A percentile compares a stretch with the other conserved stretches of the same genome.
phyloP scores from a whole-genome alignment of 306 rosid genomes.

The Astragalus glycyphyllos region DNA sequence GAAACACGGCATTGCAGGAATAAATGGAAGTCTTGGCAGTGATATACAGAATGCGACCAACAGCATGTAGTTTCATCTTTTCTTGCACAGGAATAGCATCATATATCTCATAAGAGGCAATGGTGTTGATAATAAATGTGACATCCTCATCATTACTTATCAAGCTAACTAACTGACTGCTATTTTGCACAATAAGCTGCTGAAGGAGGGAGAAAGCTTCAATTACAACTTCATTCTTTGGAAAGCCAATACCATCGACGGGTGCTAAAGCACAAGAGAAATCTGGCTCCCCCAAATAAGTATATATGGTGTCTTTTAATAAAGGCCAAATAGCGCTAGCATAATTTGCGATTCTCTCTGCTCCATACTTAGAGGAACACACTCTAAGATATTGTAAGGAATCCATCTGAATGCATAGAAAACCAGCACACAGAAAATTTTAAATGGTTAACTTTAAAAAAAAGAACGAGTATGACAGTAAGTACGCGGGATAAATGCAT shows the following conservation, averaged over 20 bases:
- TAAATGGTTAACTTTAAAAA: background rate
- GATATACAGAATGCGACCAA: slow-evolving; percentile 69
- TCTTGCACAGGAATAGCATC: slow-evolving; percentile 61
- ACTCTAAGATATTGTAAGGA: slow-evolving; percentile 82
- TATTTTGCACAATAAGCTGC: slow-evolving; percentile 67
- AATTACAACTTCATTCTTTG: slow-evolving; percentile 62
- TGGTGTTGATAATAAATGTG: slow-evolving; percentile 56
- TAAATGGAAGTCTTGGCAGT: slow-evolving; percentile 63
- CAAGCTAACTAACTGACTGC: slow-evolving; percentile 57
- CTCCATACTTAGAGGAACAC: slow-evolving; percentile 74
- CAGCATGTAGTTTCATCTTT: slow-evolving; percentile 72
- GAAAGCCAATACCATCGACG: slow-evolving; percentile 61
- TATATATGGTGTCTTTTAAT: slow-evolving; percentile 65
- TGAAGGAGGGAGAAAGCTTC: slow-evolving; percentile 81
- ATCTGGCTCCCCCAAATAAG: slow-evolving; percentile 58
- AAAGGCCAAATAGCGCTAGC: slow-evolving; percentile 70
- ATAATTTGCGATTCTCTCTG: slow-evolving; percentile 80
- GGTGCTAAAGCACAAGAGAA: slow-evolving; percentile 55
- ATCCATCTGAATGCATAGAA: slow-evolving; percentile 69
- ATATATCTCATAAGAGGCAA: slow-evolving; percentile 55
- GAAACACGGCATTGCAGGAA: slow-evolving; percentile 69
- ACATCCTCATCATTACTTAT: slow-evolving; percentile 78
- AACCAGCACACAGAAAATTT: slow-evolving; percentile 34
- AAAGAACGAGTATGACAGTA: slow-evolving; percentile 20
- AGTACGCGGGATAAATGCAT: slow-evolving; percentile 20